Conservation (phyloP, 495 filamentous ascomycete genomes). For the Penicillium coffeae region DNA sequence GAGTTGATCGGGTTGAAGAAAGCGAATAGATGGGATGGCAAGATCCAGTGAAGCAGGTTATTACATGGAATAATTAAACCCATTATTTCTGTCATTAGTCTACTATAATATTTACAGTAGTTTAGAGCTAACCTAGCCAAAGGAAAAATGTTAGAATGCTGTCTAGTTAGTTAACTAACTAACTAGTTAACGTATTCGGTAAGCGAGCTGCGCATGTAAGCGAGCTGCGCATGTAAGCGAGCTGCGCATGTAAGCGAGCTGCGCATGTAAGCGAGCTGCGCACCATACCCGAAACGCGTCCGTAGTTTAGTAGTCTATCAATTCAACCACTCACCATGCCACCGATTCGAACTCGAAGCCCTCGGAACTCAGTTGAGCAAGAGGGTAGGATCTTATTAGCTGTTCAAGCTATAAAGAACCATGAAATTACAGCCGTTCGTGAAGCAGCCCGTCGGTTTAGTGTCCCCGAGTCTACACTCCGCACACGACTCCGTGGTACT, state of each 20-base stretch:
- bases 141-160: too few species aligned
- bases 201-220: too few species aligned
- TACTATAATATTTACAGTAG: too few species aligned
- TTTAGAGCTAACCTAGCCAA: too few species aligned
- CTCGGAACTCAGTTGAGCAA: conserved; percentile 5
- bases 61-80: too few species aligned
- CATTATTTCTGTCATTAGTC: too few species aligned
- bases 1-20: conserved; percentile 7
- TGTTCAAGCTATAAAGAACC: conserved; percentile 13
- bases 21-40: conserved; percentile 1
- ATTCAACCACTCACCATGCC: conserved; percentile 9
- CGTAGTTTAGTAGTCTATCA: neutral
- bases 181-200: neutral
- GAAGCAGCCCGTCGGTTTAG: conserved; percentile 20
- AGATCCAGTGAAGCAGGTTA: too few species aligned
- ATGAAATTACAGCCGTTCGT: conserved; percentile 9
- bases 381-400: conserved; percentile 13
- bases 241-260: neutral
- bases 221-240: too few species aligned
- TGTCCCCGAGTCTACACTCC: conserved; percentile 20
- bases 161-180: too few species aligned
- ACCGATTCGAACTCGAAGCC: conserved; percentile 4
- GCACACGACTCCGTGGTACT: conserved; percentile 9
- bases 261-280: neutral
- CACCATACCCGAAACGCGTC: conserved; percentile 3